phyloP scores from a whole-genome alignment of 257 asterid species.

The Nicotiana tabacum region DNA sequence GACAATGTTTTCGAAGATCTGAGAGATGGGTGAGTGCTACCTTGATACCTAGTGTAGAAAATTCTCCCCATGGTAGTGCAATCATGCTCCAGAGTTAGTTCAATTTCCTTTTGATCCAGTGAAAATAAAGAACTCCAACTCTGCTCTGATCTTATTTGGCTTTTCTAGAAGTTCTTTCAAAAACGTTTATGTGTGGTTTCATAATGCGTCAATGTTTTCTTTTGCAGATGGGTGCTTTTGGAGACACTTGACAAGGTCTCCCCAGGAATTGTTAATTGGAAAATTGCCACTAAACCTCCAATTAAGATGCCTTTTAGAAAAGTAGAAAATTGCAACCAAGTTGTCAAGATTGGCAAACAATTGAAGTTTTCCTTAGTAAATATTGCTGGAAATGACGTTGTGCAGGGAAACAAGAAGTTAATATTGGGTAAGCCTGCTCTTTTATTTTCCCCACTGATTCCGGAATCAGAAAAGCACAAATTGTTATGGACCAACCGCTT shows the following conservation, averaged over 20 bases:
- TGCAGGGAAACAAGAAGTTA: slow-evolving; percentile 91
- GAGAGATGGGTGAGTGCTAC: slow-evolving; percentile 53
- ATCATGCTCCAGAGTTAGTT: background rate
- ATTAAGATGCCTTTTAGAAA: slow-evolving; percentile 90
- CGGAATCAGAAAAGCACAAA: background rate
- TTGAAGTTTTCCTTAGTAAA: slow-evolving; percentile 90
- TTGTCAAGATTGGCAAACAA: slow-evolving; percentile 85
- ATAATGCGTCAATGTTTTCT: background rate
- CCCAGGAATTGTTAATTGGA: slow-evolving; percentile 92
- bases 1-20: slow-evolving; percentile 83
- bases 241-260: slow-evolving; percentile 90
- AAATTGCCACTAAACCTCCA: slow-evolving; percentile 88
- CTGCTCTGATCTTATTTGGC: background rate
- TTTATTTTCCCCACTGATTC: background rate
- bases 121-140: background rate
- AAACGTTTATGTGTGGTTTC: background rate
- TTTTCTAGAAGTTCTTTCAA: background rate
- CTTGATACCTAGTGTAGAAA: background rate
- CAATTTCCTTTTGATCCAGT: background rate
- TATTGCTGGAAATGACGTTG: slow-evolving; percentile 88
- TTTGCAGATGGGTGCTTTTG: slow-evolving; percentile 82
- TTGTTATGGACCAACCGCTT: slow-evolving; percentile 13
- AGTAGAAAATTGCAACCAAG: slow-evolving; percentile 98
- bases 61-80: background rate
- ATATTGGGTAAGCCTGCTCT: slow-evolving; percentile 53